Evolutionary conservation across 257 asterid genomes (phyloP).

Genomic region (Nicotiana sylvestris): DNA sequence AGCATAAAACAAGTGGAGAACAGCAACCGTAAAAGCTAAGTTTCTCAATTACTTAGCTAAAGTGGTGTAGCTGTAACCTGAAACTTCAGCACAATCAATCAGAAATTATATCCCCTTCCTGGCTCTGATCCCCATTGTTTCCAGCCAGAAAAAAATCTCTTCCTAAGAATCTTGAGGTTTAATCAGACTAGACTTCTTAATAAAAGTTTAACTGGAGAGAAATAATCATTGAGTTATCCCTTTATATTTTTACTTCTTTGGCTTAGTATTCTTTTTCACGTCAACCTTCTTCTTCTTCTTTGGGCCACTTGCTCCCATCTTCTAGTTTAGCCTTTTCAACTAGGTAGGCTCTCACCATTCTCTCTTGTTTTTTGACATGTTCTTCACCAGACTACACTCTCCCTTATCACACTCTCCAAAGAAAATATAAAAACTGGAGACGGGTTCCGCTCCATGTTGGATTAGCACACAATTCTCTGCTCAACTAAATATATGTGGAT

Average conservation of each 20-base stretch:
- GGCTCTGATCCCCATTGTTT: neutral
- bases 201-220: neutral
- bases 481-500: neutral
- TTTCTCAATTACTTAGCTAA: neutral
- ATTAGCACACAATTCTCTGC: neutral
- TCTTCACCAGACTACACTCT: neutral
- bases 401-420: neutral
- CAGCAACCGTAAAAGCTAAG: neutral
- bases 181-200: neutral
- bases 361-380: neutral
- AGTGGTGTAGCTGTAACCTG: neutral
- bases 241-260: neutral
- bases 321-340: neutral
- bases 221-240: neutral
- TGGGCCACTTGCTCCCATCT: neutral
- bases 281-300: neutral
- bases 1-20: neutral
- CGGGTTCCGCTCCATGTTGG: neutral
- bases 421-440: neutral
- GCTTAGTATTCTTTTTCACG: neutral
- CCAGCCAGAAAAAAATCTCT: neutral
- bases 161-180: neutral
- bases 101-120: neutral
- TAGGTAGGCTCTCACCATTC: neutral
- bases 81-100: neutral